These are phyloP conservation scores for Debaryomyces tyrocola DNA, from an alignment of 805 yeast genomes.

Conservation along the genomic window DNA sequence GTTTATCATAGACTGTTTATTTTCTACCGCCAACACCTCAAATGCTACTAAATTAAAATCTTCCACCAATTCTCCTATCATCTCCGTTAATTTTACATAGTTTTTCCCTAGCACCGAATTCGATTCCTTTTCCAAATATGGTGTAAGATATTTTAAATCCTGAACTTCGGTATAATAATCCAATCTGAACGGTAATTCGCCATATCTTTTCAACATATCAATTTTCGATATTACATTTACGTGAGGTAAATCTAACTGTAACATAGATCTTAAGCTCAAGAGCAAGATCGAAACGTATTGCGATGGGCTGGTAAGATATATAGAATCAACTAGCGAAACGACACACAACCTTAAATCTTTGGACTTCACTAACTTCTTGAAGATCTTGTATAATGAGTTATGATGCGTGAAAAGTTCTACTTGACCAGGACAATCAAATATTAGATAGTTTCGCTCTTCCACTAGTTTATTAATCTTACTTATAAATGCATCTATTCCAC, in stretches of 20 bases:
- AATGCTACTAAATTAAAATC: slow-evolving; percentile 87
- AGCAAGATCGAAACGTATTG: slow-evolving; percentile 82
- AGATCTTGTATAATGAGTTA: slow-evolving; percentile 66
- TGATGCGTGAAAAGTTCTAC: slow-evolving; percentile 94
- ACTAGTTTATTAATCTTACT: slow-evolving; percentile 57
- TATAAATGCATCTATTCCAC: slow-evolving; percentile 50
- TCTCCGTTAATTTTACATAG: slow-evolving; percentile 67
- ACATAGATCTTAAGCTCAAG: slow-evolving; percentile 84
- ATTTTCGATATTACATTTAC: slow-evolving; percentile 90
- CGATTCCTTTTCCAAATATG: slow-evolving; percentile 70
- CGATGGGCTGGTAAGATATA: slow-evolving; percentile 80
- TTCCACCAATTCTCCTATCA: slow-evolving; percentile 78
- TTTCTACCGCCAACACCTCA: slow-evolving; percentile 88
- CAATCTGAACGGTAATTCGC: slow-evolving; percentile 75
- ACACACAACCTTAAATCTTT: slow-evolving; percentile 78
- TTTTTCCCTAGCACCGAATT: slow-evolving; percentile 60
- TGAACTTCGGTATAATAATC: slow-evolving; percentile 93
- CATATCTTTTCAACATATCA: slow-evolving; percentile 75
- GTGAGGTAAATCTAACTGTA: slow-evolving; percentile 90
- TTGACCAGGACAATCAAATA: slow-evolving; percentile 95
- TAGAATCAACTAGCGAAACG: slow-evolving; percentile 81
- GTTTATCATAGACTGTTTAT: slow-evolving; percentile 87
- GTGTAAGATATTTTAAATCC: slow-evolving; percentile 68
- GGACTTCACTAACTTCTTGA: slow-evolving; percentile 52
- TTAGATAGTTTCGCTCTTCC: slow-evolving; percentile 54